Evolutionary conservation across 2,329 filamentous ascomycete genomes (phyloP), one percentile per base, ranked within the genome.

Genomic region (Fusarium ambrosium): DNA sequence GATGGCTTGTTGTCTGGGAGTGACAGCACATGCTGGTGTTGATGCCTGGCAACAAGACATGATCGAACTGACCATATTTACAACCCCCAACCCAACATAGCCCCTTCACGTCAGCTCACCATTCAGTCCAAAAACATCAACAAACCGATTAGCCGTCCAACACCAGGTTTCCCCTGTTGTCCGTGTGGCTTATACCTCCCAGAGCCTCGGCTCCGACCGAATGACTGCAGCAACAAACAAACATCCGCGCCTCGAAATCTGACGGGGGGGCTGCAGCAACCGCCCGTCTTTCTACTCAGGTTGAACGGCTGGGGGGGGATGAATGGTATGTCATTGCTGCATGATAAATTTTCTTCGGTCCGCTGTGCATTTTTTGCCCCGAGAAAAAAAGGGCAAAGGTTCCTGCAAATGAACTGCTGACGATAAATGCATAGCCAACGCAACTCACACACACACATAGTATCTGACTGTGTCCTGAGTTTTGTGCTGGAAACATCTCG

Each of bases 351-450:
- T 48, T 48, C 45, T 22, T 48, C 55, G 22, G 29, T 7, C 55
- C 29, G 55, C 20, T 16, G 4, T 24, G 37, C 56, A 59, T 36
- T 37, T 37, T 36, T 59, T 8, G 22, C 56, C 56, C 20, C 16
- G 56, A 24, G 27, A 7, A 16, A 36, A 41, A 4, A 16, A 27
- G 22, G 11, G 16, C 24, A 24, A 60, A 60, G 36, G 22, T 37
- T 24, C 32, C 20, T 60, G 58, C 18, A n/a, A 22, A 43, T 41
- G 36, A 60, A 60, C 58, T 43, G 58, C 58, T 41, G 58, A 60
- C 22, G 18, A 41, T 14, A 36, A 60, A 24, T 60, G 36, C 56
- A 60, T 41, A 37, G 22, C 56, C 20, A 27, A 20, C 55, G 36
- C 56, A 53, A 7, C 48, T 29, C 45, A 53, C 45, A 51, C 45